Evolutionary conservation across 768 basidiomycete species (phyloP).

Genomic region (Boletus patriciae): DNA sequence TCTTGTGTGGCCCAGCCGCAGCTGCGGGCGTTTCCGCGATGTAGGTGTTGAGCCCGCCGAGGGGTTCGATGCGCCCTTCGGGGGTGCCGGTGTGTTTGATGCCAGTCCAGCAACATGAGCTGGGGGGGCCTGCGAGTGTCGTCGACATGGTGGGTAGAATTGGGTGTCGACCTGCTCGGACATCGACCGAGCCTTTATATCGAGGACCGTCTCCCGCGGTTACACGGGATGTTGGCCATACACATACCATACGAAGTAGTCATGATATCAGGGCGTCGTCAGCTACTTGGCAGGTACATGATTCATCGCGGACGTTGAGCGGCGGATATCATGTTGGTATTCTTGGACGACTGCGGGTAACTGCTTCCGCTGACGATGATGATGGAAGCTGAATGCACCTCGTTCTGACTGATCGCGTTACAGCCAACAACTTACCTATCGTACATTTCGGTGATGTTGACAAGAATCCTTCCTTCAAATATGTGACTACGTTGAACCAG

Average conservation of each 20-base stretch:
- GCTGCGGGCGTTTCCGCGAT: slow-evolving; percentile 45
- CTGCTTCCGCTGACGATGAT: background rate
- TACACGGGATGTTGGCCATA: background rate
- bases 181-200: background rate
- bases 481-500: slow-evolving; percentile 46
- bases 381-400: background rate
- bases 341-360: background rate
- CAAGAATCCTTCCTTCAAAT: background rate
- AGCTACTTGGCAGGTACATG: background rate
- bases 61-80: slow-evolving; percentile 40
- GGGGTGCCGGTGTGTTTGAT: slow-evolving; percentile 53
- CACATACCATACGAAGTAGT: background rate
- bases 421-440: slow-evolving; percentile 1
- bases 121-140: slow-evolving; percentile 43
- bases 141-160: slow-evolving; percentile 16
- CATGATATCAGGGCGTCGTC: background rate
- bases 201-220: background rate
- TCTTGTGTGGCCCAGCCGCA: slow-evolving; percentile 30
- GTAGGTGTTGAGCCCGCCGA: slow-evolving; percentile 55
- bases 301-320: background rate
- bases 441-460: slow-evolving; percentile 10
- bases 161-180: background rate
- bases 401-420: background rate
- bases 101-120: slow-evolving; percentile 49
- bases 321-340: background rate